Base-by-base conservation (phyloP, 345 rosid species). In the Eucalyptus lansdowneana region DNA sequence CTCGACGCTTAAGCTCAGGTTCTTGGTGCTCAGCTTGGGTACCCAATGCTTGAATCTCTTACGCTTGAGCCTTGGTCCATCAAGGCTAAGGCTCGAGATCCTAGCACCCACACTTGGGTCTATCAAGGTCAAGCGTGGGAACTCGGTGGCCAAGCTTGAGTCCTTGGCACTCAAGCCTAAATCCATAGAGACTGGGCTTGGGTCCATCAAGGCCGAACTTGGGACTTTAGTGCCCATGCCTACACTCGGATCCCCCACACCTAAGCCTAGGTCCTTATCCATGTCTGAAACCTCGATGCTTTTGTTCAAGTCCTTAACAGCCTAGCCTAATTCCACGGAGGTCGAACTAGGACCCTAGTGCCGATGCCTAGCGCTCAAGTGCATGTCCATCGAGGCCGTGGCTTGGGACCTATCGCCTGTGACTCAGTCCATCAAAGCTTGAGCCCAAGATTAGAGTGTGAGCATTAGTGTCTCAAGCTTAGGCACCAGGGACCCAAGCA, bases 241-340 rank as follows among this genome's bases (percentile, higher is more conserved):
- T 24, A 56, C 6, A 56, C 3, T 5, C 5, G 1, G 5, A 53
- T 53, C 29, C 6, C 62, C 29, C 29, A 22, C 29, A 9, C 29
- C 29, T 22, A 56, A 56, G 62, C 29, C 29, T 0, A 24, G 0
- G 6, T 56, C 62, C 62, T 53, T 21, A 5, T 56, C 29, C 29
- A 56, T 22, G 62, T 24, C 0, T 9, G 6, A 24, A 56, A 56
- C 29, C 62, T 56, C 1, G 0, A 56, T 9, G 62, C 62, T 10
- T 3, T 56, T 56, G 27, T 24, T 0, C 0, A 0, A 24, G 62
- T 56, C 29, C 62, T 0, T 0, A 0, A 56, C 0, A 1, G 0
- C 29, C 62, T 22, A 56, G 62, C 13, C 29, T 22, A 22, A 56
- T 3, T 56, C 62, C 62, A 56, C 12, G 0, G 1, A 56, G 29